Evolutionary conservation across 2,329 filamentous ascomycete species (phyloP).

Genomic region (Aureobasidium sp.): DNA sequence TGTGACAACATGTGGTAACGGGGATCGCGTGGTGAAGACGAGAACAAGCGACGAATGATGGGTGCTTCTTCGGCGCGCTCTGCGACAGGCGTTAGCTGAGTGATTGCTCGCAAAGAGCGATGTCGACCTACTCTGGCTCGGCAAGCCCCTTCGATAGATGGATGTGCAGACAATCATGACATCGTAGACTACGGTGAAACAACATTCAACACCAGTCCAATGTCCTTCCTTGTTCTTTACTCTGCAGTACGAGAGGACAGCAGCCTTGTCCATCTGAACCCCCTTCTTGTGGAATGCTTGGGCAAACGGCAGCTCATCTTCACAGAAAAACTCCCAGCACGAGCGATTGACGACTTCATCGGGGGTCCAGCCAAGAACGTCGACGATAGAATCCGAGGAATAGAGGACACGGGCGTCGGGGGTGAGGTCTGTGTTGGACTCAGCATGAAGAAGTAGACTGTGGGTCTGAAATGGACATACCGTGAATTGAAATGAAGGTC

Average conservation of each 20-base stretch:
- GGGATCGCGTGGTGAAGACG: conserved; percentile 72
- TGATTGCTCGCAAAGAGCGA: neutral
- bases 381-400: conserved; percentile 73
- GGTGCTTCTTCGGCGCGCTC: conserved; percentile 72
- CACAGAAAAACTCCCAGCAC: conserved; percentile 81
- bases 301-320: conserved; percentile 70
- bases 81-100: conserved; percentile 31
- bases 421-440: conserved; percentile 53
- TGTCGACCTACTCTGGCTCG: conserved; percentile 61
- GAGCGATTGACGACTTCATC: conserved; percentile 69
- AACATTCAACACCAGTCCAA: conserved; percentile 79
- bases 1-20: conserved; percentile 87
- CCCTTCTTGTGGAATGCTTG: conserved; percentile 65
- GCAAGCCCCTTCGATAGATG: conserved; percentile 62
- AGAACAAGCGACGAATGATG: conserved; percentile 70
- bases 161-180: conserved; percentile 79
- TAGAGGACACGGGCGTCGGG: conserved; percentile 73
- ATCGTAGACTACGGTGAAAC: conserved; percentile 83
- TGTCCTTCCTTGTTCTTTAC: conserved; percentile 61
- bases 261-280: conserved; percentile 73
- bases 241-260: conserved; percentile 72
- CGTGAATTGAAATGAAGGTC: conserved; percentile 88
- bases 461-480: conserved; percentile 37
- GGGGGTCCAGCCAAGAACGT: conserved; percentile 74
- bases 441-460: neutral